These are phyloP conservation scores for Knoxia roxburghii DNA, from an alignment of 257 asterid species.

Conservation along the genomic window DNA sequence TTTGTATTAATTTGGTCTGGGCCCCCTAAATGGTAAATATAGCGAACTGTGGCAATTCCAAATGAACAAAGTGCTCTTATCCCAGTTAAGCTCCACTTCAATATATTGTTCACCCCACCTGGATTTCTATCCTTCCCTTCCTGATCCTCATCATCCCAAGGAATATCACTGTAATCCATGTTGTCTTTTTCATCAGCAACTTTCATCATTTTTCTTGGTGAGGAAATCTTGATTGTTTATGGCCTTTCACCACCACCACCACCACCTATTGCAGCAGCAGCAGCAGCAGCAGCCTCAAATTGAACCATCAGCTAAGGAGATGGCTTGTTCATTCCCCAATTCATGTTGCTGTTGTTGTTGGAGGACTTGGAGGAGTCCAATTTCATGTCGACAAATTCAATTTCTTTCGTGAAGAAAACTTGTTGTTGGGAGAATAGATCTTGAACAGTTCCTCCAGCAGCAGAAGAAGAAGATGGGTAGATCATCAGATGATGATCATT, in stretches of 20 bases:
- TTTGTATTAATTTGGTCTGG: too few species aligned
- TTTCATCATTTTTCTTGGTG: conserved; percentile 2
- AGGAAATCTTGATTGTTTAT: conserved; percentile 11
- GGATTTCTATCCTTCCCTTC: conserved; percentile 21
- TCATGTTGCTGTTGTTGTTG: conserved; percentile 14
- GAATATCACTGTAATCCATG: too few species aligned
- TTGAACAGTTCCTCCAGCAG: conserved; percentile 25
- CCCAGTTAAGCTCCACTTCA: conserved; percentile 66
- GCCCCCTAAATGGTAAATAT: too few species aligned
- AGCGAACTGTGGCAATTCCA: conserved; percentile 62
- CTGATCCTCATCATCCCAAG: neutral
- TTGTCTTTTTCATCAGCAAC: conserved; percentile 14
- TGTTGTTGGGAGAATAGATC: conserved; percentile 44
- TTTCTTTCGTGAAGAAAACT: conserved; percentile 71
- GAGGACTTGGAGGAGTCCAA: conserved; percentile 56
- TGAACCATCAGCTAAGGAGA: conserved; percentile 30
- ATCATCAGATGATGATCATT: too few species aligned
- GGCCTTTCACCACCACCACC: conserved; percentile 15
- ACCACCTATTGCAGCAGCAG: neutral
- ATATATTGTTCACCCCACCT: conserved; percentile 39
- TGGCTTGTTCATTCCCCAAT: conserved; percentile 25
- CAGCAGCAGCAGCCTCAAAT: conserved; percentile 22
- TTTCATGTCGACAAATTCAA: conserved; percentile 71
- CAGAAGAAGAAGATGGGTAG: conserved; percentile 10
- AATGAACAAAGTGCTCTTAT: conserved; percentile 72